Conservation (phyloP, 495 filamentous ascomycete species). For the Penicillium flavigenum region DNA sequence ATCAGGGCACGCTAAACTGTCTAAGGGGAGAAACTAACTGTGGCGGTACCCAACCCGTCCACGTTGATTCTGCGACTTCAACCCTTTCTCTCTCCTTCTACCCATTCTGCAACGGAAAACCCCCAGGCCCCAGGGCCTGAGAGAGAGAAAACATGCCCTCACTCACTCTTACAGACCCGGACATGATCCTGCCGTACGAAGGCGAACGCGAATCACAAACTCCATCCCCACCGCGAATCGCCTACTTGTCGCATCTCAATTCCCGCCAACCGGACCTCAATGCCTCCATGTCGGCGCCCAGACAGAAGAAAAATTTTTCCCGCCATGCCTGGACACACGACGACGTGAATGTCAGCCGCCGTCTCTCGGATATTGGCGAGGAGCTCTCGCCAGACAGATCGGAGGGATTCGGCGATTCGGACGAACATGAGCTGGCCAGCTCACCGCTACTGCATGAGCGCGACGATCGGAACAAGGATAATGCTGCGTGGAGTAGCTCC, state of each 20-base stretch:
- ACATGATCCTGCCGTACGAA: constrained; percentile 81
- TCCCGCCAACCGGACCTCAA: constrained; percentile 19
- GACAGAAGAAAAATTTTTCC: constrained; percentile 39
- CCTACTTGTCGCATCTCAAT: constrained; percentile 41
- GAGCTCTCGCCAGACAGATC: constrained; percentile 40
- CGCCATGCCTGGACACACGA: constrained; percentile 52
- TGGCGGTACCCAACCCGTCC: constrained; percentile 1
- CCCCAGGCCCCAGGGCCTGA: constrained; percentile 17
- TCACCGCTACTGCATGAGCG: constrained; percentile 15
- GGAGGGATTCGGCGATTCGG: constrained; percentile 20
- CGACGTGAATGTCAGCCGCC: constrained; percentile 57
- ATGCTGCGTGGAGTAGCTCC: constrained; percentile 36
- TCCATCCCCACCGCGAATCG: constrained; percentile 47
- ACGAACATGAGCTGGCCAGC: constrained; percentile 13
- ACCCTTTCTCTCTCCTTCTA: constrained; percentile 9
- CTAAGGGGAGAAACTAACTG: constrained; percentile 20
- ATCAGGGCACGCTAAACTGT: constrained; percentile 31
- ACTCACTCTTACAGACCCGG: constrained; percentile 87
- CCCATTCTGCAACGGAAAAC: constrained; percentile 5
- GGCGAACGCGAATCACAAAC: constrained; percentile 56
- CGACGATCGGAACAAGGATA: constrained; percentile 18
- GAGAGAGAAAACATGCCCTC: constrained; percentile 49
- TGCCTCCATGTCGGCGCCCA: constrained; percentile 8
- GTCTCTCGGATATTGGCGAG: constrained; percentile 74
- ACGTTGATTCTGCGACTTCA: constrained; percentile 3